These are phyloP conservation scores for Cyberlindnera misumaiensis DNA, from an alignment of 805 yeast genomes.

Conservation along the genomic window DNA sequence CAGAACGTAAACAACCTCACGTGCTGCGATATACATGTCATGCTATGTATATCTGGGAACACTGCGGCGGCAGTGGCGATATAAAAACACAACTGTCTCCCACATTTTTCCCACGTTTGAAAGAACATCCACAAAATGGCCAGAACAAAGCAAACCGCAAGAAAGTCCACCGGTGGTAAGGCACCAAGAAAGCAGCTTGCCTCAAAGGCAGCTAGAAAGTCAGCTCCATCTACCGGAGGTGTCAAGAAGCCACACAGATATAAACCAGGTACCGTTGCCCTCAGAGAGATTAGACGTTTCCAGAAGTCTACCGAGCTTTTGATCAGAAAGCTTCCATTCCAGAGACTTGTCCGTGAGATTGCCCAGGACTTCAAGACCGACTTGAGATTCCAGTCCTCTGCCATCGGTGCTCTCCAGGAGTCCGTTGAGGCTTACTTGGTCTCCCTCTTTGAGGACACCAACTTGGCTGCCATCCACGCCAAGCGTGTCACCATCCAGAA, in stretches of 20 bases:
- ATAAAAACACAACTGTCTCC: too few relatives aligned
- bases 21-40: not conserved
- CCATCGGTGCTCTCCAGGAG: constrained; percentile 95
- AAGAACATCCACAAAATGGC: constrained; percentile 49
- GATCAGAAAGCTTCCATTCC: constrained; percentile 94
- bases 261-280: constrained; percentile 94
- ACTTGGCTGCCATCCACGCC: constrained; percentile 88
- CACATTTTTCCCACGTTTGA: not conserved
- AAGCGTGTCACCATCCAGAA: constrained; percentile 98
- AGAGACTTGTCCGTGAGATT: constrained; percentile 90
- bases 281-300: constrained; percentile 94
- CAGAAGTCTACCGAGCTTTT: constrained; percentile 91
- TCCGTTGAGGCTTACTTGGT: constrained; percentile 97
- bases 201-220: constrained; percentile 86
- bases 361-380: constrained; percentile 91
- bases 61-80: too few relatives aligned
- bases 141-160: constrained; percentile 88
- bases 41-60: too few relatives aligned
- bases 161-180: constrained; percentile 92
- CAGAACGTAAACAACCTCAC: not conserved
- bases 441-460: constrained; percentile 92
- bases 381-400: constrained; percentile 93
- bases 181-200: constrained; percentile 92
- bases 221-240: constrained; percentile 88
- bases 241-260: constrained; percentile 92